phyloP scores from a whole-genome alignment of 129 eudicot genomes.

The Lactuca sativa region DNA sequence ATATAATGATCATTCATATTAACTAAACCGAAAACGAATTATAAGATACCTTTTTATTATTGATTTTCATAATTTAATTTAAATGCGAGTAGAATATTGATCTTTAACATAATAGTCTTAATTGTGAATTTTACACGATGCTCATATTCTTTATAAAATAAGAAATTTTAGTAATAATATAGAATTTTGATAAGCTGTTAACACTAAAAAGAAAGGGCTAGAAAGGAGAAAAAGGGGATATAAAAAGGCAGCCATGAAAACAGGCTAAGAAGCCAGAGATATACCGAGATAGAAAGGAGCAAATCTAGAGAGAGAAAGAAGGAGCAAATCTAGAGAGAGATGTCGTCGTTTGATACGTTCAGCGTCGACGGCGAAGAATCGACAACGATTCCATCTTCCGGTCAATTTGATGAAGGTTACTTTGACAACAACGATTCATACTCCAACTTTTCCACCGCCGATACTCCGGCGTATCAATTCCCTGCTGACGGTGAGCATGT shows the following conservation, averaged over 20 bases:
- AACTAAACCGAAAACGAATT: too few relatives aligned
- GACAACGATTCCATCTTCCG: constrained; percentile 33
- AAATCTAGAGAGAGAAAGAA: constrained; percentile 21
- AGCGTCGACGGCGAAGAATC: constrained; percentile 69
- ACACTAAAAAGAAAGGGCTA: not conserved
- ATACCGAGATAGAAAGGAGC: constrained; percentile 22
- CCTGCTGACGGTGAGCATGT: constrained; percentile 38
- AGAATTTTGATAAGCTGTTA: not conserved
- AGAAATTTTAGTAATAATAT: not conserved
- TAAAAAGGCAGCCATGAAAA: constrained; percentile 36
- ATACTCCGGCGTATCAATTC: constrained; percentile 37
- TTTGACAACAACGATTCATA: constrained; percentile 38
- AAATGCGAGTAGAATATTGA: too few relatives aligned
- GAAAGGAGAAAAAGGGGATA: not conserved
- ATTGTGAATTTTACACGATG: too few relatives aligned
- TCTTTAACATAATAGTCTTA: too few relatives aligned
- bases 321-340: constrained; percentile 10
- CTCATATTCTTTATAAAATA: too few relatives aligned
- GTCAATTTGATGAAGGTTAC: constrained; percentile 57
- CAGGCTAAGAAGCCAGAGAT: constrained; percentile 16
- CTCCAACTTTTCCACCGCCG: constrained; percentile 49
- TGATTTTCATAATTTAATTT: too few relatives aligned
- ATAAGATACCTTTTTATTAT: too few relatives aligned
- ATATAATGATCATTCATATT: too few relatives aligned
- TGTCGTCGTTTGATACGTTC: constrained; percentile 63